Evolutionary conservation across 2,329 filamentous ascomycete genomes (phyloP), one percentile per base, ranked within the genome.

Genomic region (Diaporthe longicolla): DNA sequence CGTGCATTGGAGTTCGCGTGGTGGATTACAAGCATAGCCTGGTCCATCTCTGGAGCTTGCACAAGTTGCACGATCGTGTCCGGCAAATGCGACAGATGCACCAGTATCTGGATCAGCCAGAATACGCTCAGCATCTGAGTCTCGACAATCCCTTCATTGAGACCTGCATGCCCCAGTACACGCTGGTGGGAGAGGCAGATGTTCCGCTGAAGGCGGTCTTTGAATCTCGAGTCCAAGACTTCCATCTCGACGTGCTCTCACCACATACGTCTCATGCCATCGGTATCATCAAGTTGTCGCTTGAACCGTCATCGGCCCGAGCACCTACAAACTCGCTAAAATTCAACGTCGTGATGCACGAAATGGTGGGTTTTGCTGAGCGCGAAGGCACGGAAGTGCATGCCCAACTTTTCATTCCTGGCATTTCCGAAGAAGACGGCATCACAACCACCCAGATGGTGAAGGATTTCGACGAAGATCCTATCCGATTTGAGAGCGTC

Each of bases 291-390:
- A 94, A 95, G 79, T 86, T 99, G 50, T 96, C 96, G 0, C 86
- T 99, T 9, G 97, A 99, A 81, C 97, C 97, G 19, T 98, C 96
- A 0, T 96, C 95, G 63, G 95, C 96, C 2, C 93, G 97, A 79
- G 96, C 95, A 5, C 97, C 97, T 19, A 94, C 94, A 17, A 97
- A 94, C 74, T 98, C 94, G 3, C 86, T 98, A 73, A 99, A 98
- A 82, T 99, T 99, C 85, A 99, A 98, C 79, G 95, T 98, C 7
- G 95, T 98, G 43, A 98, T 99, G 94, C 95, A 97, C 80, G 95
- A 98, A 80, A 90, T 99, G 84, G 86, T 97, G 48, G 97, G 97
- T 1, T 99, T 99, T 78, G 93, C 97, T 0, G 97, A 99, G 84
- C 91, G 96, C 76, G 97, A 99, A 85, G 97, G 97, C 19, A 97